Conservation (phyloP, 768 basidiomycete species). For the Rhizopogon vesiculosus region DNA sequence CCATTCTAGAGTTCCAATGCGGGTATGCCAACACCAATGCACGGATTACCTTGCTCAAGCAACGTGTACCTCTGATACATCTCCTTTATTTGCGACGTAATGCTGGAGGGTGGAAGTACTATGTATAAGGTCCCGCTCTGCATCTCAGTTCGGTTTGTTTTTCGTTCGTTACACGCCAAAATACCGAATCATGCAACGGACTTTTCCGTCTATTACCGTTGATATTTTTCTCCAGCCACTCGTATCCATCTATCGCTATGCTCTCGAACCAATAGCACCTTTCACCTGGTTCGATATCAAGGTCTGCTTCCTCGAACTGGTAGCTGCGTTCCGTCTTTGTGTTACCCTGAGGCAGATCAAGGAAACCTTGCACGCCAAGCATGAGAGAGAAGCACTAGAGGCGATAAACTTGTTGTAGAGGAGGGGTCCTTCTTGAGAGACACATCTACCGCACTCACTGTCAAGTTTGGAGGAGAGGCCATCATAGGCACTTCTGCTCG, state of each 20-base stretch:
- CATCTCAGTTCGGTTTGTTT: too few relatives aligned
- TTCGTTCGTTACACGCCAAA: too few relatives aligned
- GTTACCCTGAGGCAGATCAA: conserved; percentile 62
- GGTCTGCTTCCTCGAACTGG: conserved; percentile 62
- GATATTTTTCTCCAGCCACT: conserved; percentile 44
- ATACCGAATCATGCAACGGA: too few relatives aligned
- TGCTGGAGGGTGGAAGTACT: too few relatives aligned
- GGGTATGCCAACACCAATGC: too few relatives aligned
- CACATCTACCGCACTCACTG: conserved; percentile 50
- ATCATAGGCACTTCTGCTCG: conserved; percentile 45
- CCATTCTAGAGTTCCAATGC: too few relatives aligned
- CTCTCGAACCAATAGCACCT: conserved; percentile 55
- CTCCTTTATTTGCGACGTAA: too few relatives aligned
- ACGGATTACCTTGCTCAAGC: too few relatives aligned
- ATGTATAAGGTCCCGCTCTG: too few relatives aligned
- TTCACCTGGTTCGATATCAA: conserved; percentile 62
- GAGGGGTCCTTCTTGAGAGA: conserved; percentile 54
- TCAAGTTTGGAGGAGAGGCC: conserved; percentile 77
- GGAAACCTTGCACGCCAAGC: conserved; percentile 42
- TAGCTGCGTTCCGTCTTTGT: conserved; percentile 68
- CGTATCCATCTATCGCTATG: conserved; percentile 45
- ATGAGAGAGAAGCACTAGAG: conserved; percentile 31
- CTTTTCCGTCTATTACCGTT: neutral
- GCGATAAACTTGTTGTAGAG: conserved; percentile 20
- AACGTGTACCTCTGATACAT: too few relatives aligned